These are phyloP conservation scores for Aegilops sharonensis DNA, from an alignment of 176 grass and related monocot species.

Conservation along the genomic window DNA sequence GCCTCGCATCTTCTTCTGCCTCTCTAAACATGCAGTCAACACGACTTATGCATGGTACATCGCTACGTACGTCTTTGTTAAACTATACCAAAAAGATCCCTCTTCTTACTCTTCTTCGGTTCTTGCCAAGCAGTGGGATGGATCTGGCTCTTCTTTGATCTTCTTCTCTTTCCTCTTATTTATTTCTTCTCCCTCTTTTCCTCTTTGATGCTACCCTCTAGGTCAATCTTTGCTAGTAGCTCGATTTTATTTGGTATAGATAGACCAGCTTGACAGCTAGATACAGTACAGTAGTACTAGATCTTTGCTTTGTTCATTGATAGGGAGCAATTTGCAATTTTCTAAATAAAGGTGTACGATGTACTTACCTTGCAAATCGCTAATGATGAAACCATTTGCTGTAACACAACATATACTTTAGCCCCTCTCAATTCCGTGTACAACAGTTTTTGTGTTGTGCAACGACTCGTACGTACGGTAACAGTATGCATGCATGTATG, in stretches of 20 bases:
- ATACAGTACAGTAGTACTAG: background rate
- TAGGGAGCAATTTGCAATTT: background rate
- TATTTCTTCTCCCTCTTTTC: background rate
- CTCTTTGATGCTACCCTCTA: background rate
- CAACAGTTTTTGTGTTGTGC: background rate
- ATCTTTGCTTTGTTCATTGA: background rate
- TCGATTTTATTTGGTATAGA: background rate
- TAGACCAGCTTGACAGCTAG: background rate
- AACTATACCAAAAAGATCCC: background rate
- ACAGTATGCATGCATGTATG: background rate
- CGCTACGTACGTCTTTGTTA: background rate
- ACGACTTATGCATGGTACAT: background rate
- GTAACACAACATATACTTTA: background rate
- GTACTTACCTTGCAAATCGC: background rate
- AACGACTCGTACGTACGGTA: background rate
- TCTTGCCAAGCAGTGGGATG: background rate
- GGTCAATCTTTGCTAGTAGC: background rate
- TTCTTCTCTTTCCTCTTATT: background rate
- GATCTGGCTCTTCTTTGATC: conserved; percentile 15
- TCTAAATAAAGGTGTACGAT: background rate
- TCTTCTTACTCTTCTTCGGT: background rate
- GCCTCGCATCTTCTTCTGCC: background rate
- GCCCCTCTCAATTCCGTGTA: background rate
- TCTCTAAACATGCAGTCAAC: background rate
- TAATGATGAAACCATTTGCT: background rate